phyloP scores from a whole-genome alignment of 805 yeast genomes.

The Lipomyces chichibuensis region DNA sequence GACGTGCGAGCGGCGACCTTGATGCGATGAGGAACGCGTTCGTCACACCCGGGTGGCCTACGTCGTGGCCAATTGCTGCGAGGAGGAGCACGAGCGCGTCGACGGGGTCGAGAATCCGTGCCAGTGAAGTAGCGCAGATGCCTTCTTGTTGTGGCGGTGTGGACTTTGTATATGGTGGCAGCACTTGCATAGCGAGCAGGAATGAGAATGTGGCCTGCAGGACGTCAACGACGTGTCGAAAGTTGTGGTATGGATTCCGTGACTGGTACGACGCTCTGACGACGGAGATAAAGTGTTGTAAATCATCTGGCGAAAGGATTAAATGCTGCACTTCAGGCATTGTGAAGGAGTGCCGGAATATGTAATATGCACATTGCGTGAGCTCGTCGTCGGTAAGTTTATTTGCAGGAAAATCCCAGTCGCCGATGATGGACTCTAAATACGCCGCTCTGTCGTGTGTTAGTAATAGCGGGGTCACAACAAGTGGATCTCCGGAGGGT shows the following conservation, averaged over 20 bases:
- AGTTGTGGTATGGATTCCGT: conserved; percentile 91
- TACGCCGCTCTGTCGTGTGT: background rate
- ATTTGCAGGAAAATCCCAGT: conserved; percentile 35
- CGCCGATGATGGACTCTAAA: conserved; percentile 11
- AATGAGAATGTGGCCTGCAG: conserved; percentile 83
- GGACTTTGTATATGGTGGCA: conserved; percentile 45
- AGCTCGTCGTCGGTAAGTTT: conserved; percentile 35
- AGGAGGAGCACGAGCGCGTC: conserved; percentile 66
- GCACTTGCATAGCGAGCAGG: conserved; percentile 42
- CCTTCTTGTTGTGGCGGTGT: background rate
- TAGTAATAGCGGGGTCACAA: background rate
- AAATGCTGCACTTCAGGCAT: conserved; percentile 35
- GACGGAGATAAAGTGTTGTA: conserved; percentile 55
- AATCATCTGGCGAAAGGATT: conserved; percentile 27
- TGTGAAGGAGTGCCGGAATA: conserved; percentile 52
- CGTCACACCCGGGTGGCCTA: conserved; percentile 96
- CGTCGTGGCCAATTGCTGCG: conserved; percentile 92
- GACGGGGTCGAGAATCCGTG: conserved; percentile 40
- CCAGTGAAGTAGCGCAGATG: conserved; percentile 3
- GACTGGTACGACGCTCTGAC: conserved; percentile 78
- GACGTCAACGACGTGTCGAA: conserved; percentile 94
- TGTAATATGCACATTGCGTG: conserved; percentile 49
- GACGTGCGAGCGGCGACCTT: conserved; percentile 63
- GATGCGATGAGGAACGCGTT: conserved; percentile 66
- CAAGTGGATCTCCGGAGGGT: background rate